Percentiles rank a stretch among this genome's conserved stretches.
These are phyloP conservation scores for Naganishia liquefaciens DNA, from an alignment of 1,284 basidiomycete genomes.

Conservation along the genomic window DNA sequence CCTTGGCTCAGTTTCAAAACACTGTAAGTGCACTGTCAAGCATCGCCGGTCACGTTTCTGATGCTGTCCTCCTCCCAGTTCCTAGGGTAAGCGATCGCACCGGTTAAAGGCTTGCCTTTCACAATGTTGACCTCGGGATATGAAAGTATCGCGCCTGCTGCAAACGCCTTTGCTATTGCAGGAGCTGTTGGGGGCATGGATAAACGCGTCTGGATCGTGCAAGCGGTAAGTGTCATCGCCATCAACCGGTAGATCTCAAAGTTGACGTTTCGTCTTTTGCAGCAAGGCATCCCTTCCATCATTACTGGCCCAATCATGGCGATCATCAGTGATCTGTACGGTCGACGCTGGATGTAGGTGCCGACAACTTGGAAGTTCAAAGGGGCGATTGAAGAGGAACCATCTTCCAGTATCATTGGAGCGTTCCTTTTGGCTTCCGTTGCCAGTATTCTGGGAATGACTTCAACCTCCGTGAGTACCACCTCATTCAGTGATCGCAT, in stretches of 20 bases:
- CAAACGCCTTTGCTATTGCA: constrained; percentile 21
- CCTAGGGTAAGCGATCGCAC: constrained; percentile 4
- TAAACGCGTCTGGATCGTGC: constrained; percentile 24
- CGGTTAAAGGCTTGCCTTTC: too few species aligned
- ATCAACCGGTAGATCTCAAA: neutral
- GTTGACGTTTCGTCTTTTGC: neutral
- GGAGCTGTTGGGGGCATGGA: constrained; percentile 17
- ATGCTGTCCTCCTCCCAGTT: neutral
- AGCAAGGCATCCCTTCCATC: constrained; percentile 26
- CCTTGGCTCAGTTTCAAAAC: constrained; percentile 17
- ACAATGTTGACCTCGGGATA: neutral
- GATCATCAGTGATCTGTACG: constrained; percentile 19
- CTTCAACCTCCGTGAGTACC: constrained; percentile 13
- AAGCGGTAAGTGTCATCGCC: constrained; percentile 5
- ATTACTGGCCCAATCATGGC: constrained; percentile 26
- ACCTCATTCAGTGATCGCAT: neutral
- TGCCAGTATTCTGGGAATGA: constrained; percentile 18
- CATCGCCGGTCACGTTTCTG: neutral
- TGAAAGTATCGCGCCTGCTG: constrained; percentile 19
- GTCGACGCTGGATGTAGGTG: constrained; percentile 19
- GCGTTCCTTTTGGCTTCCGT: constrained; percentile 12
- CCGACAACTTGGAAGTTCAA: neutral
- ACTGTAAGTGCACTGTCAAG: neutral
- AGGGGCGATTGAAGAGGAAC: neutral
- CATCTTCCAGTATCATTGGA: constrained; percentile 1